Conservation (phyloP, 2,329 filamentous ascomycete genomes). For the Xylaria sp. region DNA sequence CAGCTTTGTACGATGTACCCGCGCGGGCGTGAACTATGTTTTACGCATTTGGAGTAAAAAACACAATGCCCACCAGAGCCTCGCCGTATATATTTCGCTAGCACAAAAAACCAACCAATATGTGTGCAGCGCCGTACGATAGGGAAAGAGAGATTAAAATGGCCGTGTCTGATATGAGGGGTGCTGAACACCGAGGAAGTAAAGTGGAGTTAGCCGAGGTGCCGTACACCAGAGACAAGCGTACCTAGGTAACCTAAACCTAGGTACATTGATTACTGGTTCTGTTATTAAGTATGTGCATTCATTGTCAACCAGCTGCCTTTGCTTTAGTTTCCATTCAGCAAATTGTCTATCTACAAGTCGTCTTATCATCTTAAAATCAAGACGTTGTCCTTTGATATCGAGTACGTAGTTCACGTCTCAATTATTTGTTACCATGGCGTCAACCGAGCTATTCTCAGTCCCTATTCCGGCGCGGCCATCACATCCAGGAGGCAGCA, state of each 20-base stretch:
- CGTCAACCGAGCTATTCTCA: conserved; percentile 57
- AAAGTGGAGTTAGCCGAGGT: conserved; percentile 2
- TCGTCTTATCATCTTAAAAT: no score
- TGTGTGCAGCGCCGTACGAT: no score
- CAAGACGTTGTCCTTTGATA: not conserved
- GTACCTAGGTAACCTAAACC: no score
- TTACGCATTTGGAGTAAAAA: no score
- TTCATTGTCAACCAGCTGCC: no score
- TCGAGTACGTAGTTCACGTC: not conserved
- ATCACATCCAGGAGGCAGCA: conserved; percentile 58
- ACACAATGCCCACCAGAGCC: no score
- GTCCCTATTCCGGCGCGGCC: conserved; percentile 58
- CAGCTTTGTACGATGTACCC: no score
- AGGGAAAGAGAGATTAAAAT: not conserved
- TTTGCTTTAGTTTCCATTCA: no score
- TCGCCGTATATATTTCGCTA: no score
- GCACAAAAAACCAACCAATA: no score
- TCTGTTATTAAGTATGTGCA: no score
- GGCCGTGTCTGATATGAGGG: not conserved
- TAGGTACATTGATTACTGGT: not conserved
- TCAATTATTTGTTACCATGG: conserved; percentile 30
- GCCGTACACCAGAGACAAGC: not conserved
- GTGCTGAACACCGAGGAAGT: not conserved
- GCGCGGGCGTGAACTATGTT: not conserved
- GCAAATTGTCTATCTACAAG: no score